Base-by-base conservation (phyloP, 2,329 filamentous ascomycete species). In the Ascocoryne sarcoides region DNA sequence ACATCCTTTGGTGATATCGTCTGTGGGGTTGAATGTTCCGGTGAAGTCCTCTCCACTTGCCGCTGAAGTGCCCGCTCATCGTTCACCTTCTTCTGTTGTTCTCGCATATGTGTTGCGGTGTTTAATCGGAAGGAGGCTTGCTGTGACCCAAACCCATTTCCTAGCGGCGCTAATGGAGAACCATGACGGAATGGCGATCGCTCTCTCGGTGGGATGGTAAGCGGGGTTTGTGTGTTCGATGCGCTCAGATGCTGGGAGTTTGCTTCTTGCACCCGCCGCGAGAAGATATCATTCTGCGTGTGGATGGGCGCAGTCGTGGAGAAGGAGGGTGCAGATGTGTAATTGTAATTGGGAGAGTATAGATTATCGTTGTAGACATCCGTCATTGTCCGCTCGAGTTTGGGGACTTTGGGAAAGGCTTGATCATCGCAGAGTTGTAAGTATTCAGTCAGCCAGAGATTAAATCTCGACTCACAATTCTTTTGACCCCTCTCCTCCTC, bases 1-100 rank as follows among this genome's bases (percentile, higher is more conserved):
- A 89, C 85, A 55, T 96, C 90, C 64, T 94, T 93, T 17, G 90
- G 92, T 1, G 90, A 96, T 34, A 98, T 95, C 0, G 90, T 95
- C 62, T 86, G 85, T 1, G 77, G 71, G n/a, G 82, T 71, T 0
- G 71, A 72, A 4, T 69, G 49, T 21, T 50, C 49, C 61, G 50
- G 56, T 17, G 56, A 57, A 18, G 46, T 43, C 32, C 50, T 52
- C 1, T 68, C 65, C 33, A 71, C 51, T 26, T 65, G 60, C 30
- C 57, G 53, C 62, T 19, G 64, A 50, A 51, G 57, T 52, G 48
- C 64, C 56, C 42, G 60, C 48, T 71, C 71, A 43, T 80, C 78
- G 31, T 75, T 73, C 52, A 76, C 71, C 4, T 72, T 70, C 54
- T 79, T 79, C 42, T 66, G 67, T 49, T 77, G 71, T 56, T 82